Evolutionary conservation across 305 asterid genomes (phyloP).

Genomic region (Andrographis paniculata): DNA sequence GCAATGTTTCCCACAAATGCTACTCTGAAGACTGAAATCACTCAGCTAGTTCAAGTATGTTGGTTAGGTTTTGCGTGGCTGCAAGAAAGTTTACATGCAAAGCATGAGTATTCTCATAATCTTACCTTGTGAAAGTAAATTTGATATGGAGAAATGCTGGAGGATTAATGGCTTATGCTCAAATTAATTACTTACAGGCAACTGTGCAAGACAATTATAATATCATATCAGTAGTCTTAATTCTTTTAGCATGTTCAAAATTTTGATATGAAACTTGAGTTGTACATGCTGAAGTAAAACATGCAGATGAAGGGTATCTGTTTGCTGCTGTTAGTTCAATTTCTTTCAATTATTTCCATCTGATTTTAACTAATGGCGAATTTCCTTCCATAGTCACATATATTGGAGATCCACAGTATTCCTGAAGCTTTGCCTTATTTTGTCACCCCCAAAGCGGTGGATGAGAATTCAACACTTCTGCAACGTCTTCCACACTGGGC

Average conservation of each 20-base stretch:
- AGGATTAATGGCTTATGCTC: conserved; percentile 4
- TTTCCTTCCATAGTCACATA: conserved; percentile 45
- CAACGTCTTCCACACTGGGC: conserved; percentile 99
- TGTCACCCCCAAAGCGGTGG: conserved; percentile 90
- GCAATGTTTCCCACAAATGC: conserved; percentile 84
- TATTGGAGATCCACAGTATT: conserved; percentile 77
- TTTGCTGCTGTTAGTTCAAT: neutral
- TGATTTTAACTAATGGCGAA: conserved; percentile 12
- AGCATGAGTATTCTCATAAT: neutral
- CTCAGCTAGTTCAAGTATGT: conserved; percentile 84
- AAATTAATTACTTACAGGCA: no score
- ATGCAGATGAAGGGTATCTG: no score
- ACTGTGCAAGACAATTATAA: no score
- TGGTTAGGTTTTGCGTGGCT: conserved; percentile 17
- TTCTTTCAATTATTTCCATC: conserved; percentile 13
- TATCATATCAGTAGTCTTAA: no score
- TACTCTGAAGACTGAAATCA: conserved; percentile 73
- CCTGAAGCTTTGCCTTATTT: conserved; percentile 96
- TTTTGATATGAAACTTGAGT: no score
- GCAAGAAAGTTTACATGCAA: no score
- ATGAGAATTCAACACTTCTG: conserved; percentile 86
- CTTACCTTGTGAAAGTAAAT: conserved; percentile 3
- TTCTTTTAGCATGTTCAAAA: no score
- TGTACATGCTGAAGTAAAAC: no score
- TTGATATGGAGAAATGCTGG: conserved; percentile 8